These are phyloP conservation scores for Zelopaecilomyces penicillatus DNA, from an alignment of 2,329 filamentous ascomycete genomes.

Conservation along the genomic window DNA sequence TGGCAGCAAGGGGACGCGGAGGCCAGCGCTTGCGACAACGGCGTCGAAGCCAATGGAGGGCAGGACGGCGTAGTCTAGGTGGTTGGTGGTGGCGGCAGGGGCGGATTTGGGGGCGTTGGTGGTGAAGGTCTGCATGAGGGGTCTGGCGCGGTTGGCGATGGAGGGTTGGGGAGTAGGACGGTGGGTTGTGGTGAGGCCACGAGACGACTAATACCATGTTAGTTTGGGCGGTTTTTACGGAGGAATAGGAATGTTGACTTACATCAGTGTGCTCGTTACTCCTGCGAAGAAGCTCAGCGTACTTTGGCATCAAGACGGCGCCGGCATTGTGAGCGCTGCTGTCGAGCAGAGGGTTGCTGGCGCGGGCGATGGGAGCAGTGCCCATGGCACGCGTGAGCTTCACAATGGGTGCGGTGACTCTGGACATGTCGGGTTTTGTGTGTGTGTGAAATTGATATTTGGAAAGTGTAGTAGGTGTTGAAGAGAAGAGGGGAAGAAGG, in stretches of 20 bases:
- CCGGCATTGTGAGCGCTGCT: constrained; percentile 27
- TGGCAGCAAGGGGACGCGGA: constrained; percentile 51
- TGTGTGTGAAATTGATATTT: background rate
- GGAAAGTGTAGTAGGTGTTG: constrained; percentile 2
- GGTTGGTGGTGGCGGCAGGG: constrained; percentile 32
- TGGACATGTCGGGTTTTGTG: constrained; percentile 31
- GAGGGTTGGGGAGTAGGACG: constrained; percentile 38
- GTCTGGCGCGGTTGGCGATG: constrained; percentile 37
- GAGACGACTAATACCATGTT: constrained; percentile 19
- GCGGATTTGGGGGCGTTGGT: constrained; percentile 40
- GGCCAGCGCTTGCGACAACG: constrained; percentile 23
- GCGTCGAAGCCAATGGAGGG: constrained; percentile 32
- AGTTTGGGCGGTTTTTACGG: background rate
- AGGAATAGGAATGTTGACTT: constrained; percentile 13
- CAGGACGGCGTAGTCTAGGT: constrained; percentile 47
- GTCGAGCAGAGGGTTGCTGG: constrained; percentile 26
- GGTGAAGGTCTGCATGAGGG: constrained; percentile 57
- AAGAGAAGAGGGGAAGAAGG: no score
- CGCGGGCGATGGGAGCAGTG: constrained; percentile 29
- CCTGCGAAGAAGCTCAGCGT: constrained; percentile 36
- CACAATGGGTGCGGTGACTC: constrained; percentile 40
- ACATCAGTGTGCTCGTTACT: constrained; percentile 32
- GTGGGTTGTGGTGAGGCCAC: constrained; percentile 38
- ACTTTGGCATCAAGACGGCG: constrained; percentile 37
- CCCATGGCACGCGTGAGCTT: constrained; percentile 41